phyloP scores from a whole-genome alignment of 257 asterid species.

The Perilla frutescens region DNA sequence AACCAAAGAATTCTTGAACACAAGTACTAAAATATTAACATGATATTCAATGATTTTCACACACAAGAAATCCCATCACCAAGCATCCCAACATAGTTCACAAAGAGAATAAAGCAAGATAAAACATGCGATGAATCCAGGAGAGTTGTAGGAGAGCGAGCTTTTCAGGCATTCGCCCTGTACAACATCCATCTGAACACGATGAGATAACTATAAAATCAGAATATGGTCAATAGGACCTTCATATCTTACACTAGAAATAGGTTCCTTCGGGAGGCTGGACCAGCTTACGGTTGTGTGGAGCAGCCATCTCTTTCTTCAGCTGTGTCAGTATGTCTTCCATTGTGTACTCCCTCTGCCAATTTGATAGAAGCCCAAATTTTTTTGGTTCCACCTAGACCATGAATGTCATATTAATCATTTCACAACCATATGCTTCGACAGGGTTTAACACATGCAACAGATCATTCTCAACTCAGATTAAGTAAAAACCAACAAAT shows the following conservation, averaged over 20 bases:
- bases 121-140: conserved; percentile 29
- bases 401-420: conserved; percentile 17
- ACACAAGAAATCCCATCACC: conserved; percentile 31
- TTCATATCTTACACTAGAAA: conserved; percentile 53
- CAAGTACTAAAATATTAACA: conserved; percentile 17
- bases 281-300: conserved; percentile 48
- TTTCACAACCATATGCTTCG: neutral
- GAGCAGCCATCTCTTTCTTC: conserved; percentile 49
- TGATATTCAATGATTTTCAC: conserved; percentile 9
- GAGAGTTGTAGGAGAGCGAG: conserved; percentile 24
- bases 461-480: neutral
- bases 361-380: conserved; percentile 64
- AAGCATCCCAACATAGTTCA: conserved; percentile 31
- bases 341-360: conserved; percentile 89
- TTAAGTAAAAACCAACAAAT: neutral
- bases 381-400: conserved; percentile 79
- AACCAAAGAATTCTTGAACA: neutral
- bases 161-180: conserved; percentile 24
- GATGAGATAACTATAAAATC: conserved; percentile 14
- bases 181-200: conserved; percentile 35
- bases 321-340: conserved; percentile 44
- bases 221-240: conserved; percentile 36
- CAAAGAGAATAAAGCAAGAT: conserved; percentile 7
- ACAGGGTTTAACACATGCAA: neutral
- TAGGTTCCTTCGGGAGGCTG: conserved; percentile 91